These are phyloP conservation scores for Mycena kentingensis DNA, from an alignment of 768 basidiomycete species.

Conservation along the genomic window DNA sequence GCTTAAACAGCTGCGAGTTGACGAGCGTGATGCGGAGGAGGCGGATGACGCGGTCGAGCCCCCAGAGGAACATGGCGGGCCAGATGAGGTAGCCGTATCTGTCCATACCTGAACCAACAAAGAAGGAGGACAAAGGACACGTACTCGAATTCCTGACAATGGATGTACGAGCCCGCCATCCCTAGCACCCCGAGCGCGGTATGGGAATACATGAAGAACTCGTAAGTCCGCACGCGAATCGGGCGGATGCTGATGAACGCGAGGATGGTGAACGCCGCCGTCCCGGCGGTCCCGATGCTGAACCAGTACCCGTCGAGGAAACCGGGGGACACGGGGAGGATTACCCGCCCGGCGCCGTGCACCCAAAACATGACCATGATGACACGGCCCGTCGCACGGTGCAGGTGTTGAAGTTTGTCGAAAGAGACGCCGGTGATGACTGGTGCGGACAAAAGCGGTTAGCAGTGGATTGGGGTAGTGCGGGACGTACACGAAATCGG, in stretches of 20 bases:
- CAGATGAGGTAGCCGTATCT: constrained; percentile 35
- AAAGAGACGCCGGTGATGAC: constrained; percentile 42
- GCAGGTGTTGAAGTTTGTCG: constrained; percentile 30
- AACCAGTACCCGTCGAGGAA: constrained; percentile 9
- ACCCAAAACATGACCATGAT: constrained; percentile 41
- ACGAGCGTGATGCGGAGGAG: constrained; percentile 33
- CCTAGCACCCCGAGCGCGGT: constrained; percentile 34
- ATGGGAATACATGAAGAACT: constrained; percentile 43
- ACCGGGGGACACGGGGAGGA: too few relatives aligned
- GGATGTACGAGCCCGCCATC: constrained; percentile 31
- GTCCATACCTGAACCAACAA: not conserved
- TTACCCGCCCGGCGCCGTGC: constrained; percentile 35
- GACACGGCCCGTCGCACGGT: constrained; percentile 43
- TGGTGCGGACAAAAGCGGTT: constrained; percentile 10
- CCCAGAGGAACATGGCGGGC: constrained; percentile 43
- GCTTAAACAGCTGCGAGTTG: constrained; percentile 35
- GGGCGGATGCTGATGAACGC: constrained; percentile 38
- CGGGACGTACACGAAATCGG: constrained; percentile 37
- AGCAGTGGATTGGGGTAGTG: not conserved
- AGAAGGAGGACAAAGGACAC: not conserved
- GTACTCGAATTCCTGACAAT: constrained; percentile 17
- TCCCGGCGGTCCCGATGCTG: constrained; percentile 20
- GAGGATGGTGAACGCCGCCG: constrained; percentile 34
- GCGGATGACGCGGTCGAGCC: constrained; percentile 43
- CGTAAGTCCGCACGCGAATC: constrained; percentile 38